A percentile compares a stretch with the other conserved stretches of the same genome.
phyloP scores from a whole-genome alignment of 164 flowering plant genomes.

The Aristolochia californica region DNA sequence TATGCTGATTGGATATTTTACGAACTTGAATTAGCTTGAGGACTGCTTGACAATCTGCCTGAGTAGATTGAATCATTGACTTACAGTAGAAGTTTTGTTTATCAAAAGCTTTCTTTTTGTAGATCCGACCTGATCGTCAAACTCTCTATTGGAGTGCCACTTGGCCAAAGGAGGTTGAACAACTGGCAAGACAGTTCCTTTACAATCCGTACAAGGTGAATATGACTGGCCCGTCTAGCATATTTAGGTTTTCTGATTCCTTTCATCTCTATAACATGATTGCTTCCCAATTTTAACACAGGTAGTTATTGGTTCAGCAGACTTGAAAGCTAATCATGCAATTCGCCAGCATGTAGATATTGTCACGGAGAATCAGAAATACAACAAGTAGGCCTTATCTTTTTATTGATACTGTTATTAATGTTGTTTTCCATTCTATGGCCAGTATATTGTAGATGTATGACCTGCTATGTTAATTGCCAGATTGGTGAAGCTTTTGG shows the following conservation, averaged over 20 bases:
- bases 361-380: constrained; percentile 87
- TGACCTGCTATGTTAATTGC: background rate
- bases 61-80: too few relatives aligned
- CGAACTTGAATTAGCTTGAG: too few relatives aligned
- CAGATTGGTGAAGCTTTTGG: constrained; percentile 83
- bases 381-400: constrained; percentile 53
- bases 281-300: constrained; percentile 12
- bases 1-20: too few relatives aligned
- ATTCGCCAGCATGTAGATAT: constrained; percentile 89
- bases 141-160: constrained; percentile 99
- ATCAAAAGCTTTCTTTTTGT: constrained; percentile 7
- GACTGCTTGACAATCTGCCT: too few relatives aligned
- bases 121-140: constrained; percentile 99
- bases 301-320: constrained; percentile 90
- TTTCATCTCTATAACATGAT: background rate
- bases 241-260: background rate
- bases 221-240: background rate
- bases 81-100: too few relatives aligned
- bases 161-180: constrained; percentile 99
- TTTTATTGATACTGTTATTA: background rate
- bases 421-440: background rate
- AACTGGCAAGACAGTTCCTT: constrained; percentile 60
- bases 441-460: background rate
- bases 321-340: constrained; percentile 93
- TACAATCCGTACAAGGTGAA: constrained; percentile 88